Base-by-base conservation (phyloP, 2,329 filamentous ascomycete species). In the Epichloe amarillans region DNA sequence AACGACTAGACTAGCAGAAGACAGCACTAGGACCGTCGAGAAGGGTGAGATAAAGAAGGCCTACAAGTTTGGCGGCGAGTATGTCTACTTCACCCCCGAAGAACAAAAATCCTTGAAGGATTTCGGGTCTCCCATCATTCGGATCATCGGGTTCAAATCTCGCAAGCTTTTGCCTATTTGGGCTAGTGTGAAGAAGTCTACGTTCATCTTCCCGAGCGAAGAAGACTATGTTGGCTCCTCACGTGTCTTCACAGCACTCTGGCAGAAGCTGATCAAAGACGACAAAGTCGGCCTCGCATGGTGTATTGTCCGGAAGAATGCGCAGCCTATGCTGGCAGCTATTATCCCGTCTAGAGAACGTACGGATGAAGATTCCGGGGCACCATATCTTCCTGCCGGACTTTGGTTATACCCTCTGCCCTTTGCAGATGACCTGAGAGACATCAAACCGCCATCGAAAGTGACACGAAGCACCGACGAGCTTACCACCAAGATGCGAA, bases 31-130 rank as follows among this genome's bases (percentile, higher is more conserved):
- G 38, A 80, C 81, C 0, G 81, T 97, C 0, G 84, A 94, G 55
- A 90, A 90, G 58, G 70, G 70, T 3, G 89, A 97, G 60, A 79
- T 94, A 19, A 85, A 85, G 53, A 96, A 93, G 66, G 93, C 91
- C 0, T 98, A 93, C 73, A 96, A 93, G 60, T 97, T 97, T 62
- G 93, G 91, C 12, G 90, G 88, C 39, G 88, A 95, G 57, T 88
- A 88, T 46, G 80, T 98, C 45, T 78, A 84, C 46, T 98, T 98
- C 64, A 83, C 83, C 0, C 0, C 83, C 0, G 89, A 96, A 36
- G 91, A 98, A 64, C 81, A 91, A 53, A 84, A 83, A 52, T 71
- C 77, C 19, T 74, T 98, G 52, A 83, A 83, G 54, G 73, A 87
- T 57, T 95, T 95, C 59, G 91, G 90, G 3, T 76, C 85, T 1